phyloP scores from a whole-genome alignment of 2,329 filamentous ascomycete genomes.

The Mariannaea elegans region DNA sequence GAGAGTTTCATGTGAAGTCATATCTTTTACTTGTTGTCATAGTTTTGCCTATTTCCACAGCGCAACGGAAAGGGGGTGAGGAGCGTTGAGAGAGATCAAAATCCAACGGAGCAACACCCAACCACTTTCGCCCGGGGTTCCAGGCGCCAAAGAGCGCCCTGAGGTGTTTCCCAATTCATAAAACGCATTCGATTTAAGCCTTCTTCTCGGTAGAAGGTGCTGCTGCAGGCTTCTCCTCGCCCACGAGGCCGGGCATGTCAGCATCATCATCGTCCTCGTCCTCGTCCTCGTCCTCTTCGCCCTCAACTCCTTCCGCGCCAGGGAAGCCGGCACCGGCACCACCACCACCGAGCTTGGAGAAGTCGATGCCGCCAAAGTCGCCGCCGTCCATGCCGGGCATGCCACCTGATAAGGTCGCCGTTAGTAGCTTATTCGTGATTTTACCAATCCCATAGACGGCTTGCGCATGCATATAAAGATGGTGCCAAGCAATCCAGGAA shows the following conservation, averaged over 20 bases:
- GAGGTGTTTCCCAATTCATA: constrained; percentile 20
- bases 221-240: constrained; percentile 54
- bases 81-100: constrained; percentile 29
- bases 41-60: constrained; percentile 36
- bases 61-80: constrained; percentile 30
- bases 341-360: constrained; percentile 84
- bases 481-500: neutral
- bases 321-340: constrained; percentile 71
- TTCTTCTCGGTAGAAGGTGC: constrained; percentile 50
- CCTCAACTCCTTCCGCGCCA: constrained; percentile 56
- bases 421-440: neutral
- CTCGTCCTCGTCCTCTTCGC: constrained; percentile 55
- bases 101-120: constrained; percentile 38
- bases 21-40: constrained; percentile 21
- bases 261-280: constrained; percentile 71
- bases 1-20: constrained; percentile 2
- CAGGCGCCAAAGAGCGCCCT: constrained; percentile 2
- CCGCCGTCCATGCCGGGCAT: constrained; percentile 66
- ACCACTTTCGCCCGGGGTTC: constrained; percentile 30
- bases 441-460: neutral
- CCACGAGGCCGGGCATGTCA: constrained; percentile 86
- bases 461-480: neutral
- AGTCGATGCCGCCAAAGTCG: constrained; percentile 89
- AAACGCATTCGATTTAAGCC: constrained; percentile 40
- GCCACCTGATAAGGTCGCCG: constrained; percentile 50